Conservation (phyloP, 331 rosid genomes). For the Quercus tomentella region DNA sequence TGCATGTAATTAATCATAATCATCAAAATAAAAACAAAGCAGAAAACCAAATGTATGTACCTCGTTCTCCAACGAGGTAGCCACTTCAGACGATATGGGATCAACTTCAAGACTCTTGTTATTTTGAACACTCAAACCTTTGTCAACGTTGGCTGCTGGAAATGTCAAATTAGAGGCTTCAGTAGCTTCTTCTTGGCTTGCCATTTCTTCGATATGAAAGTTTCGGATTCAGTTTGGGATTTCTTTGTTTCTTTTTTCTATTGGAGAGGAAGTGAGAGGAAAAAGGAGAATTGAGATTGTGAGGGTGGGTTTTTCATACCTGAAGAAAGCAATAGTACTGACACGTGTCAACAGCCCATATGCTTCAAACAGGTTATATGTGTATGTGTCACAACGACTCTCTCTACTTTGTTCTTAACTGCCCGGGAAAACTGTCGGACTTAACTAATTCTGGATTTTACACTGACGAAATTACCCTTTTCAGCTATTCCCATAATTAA, state of each 20-base stretch:
- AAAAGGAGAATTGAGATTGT: neutral
- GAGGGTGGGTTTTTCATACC: slow-evolving; percentile 6
- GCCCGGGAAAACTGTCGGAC: slow-evolving; percentile 11
- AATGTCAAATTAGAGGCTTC: slow-evolving; percentile 16
- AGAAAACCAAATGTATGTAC: slow-evolving; percentile 16
- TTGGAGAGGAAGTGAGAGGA: neutral
- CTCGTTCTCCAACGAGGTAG: slow-evolving; percentile 41
- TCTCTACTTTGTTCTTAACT: slow-evolving; percentile 17
- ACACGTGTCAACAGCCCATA: slow-evolving; percentile 27
- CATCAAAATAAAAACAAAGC: neutral
- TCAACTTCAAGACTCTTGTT: slow-evolving; percentile 38
- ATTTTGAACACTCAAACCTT: slow-evolving; percentile 32
- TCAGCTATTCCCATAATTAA: neutral
- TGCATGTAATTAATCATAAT: neutral
- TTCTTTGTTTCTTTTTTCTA: neutral
- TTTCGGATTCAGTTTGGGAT: too few relatives aligned
- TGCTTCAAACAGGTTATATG: slow-evolving; percentile 14
- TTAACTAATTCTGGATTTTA: slow-evolving; percentile 3
- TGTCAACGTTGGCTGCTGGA: slow-evolving; percentile 38
- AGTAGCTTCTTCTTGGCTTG: slow-evolving; percentile 1
- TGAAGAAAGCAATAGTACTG: neutral
- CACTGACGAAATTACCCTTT: neutral
- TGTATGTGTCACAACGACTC: slow-evolving; percentile 1
- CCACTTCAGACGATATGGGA: slow-evolving; percentile 39
- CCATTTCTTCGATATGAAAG: slow-evolving; percentile 5